Percentiles rank a stretch among this genome's conserved stretches.
Conservation (phyloP, 805 yeast genomes). For the Cyberlindnera maritima region DNA sequence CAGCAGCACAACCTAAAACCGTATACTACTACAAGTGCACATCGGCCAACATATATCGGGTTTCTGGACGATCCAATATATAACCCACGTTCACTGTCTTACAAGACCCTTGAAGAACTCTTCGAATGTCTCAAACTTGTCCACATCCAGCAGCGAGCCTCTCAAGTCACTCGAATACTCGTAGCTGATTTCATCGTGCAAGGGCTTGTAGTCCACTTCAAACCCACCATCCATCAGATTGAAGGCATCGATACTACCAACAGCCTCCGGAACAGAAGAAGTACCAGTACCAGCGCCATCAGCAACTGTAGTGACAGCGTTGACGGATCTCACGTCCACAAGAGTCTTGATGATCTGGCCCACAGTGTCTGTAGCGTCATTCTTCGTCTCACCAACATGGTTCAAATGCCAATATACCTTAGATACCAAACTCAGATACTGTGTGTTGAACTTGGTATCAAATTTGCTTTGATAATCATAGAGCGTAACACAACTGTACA, state of each 20-base stretch:
- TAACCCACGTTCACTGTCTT: neutral
- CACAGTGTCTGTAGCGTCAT: conserved; percentile 59
- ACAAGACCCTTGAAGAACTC: conserved; percentile 51
- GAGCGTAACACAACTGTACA: conserved; percentile 52
- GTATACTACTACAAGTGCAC: no score
- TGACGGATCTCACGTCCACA: conserved; percentile 29
- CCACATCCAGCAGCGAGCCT: conserved; percentile 11
- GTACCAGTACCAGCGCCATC: neutral
- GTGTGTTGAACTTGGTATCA: conserved; percentile 38
- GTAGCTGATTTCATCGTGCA: conserved; percentile 28
- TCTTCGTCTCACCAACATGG: conserved; percentile 52
- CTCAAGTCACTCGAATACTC: conserved; percentile 20
- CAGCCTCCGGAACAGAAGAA: no score
- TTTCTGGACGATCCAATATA: no score
- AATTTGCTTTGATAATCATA: conserved; percentile 45
- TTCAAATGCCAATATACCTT: conserved; percentile 57
- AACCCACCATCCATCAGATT: conserved; percentile 6
- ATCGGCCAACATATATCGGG: no score
- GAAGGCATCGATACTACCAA: neutral
- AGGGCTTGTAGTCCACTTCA: conserved; percentile 21
- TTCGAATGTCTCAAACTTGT: conserved; percentile 44
- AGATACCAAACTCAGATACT: conserved; percentile 45
- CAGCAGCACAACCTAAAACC: no score
- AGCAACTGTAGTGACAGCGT: neutral
- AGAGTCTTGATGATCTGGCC: conserved; percentile 52